Percentiles rank a stretch among this genome's conserved stretches.
Evolutionary conservation across 2,329 filamentous ascomycete species (phyloP).

Genomic region (Colletotrichum musicola): DNA sequence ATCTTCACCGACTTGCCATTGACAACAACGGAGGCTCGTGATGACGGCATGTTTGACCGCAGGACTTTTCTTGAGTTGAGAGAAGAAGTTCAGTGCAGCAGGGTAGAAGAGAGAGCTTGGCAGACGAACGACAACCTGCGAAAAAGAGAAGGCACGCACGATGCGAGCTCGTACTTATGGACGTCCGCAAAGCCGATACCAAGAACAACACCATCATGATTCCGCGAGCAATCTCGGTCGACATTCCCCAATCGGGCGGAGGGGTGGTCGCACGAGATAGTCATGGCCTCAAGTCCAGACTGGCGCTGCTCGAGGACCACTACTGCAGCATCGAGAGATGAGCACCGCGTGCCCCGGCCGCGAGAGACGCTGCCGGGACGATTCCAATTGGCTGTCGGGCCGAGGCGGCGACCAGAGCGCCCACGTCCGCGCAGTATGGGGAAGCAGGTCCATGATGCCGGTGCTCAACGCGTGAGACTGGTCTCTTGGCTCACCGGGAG

Average conservation of each 20-base stretch:
- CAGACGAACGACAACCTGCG: neutral
- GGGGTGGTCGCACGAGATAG: neutral
- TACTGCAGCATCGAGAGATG: neutral
- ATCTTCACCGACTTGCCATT: constrained; percentile 5
- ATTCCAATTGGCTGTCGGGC: constrained; percentile 13
- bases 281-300: neutral
- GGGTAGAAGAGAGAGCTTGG: neutral
- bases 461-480: neutral
- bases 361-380: neutral
- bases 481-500: constrained; percentile 1
- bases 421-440: neutral
- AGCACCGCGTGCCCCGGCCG: neutral
- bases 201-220: neutral
- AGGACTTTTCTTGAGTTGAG: neutral
- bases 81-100: neutral
- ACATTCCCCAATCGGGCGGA: neutral
- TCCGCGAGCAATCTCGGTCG: neutral
- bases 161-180: neutral
- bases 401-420: neutral
- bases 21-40: constrained; percentile 7
- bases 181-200: neutral
- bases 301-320: neutral
- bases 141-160: neutral
- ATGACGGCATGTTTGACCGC: constrained; percentile 5
- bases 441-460: constrained; percentile 2